Evolutionary conservation across 768 basidiomycete genomes (phyloP), one percentile per base, ranked within the genome.

Genomic region (Candolleomyces eurysporus): DNA sequence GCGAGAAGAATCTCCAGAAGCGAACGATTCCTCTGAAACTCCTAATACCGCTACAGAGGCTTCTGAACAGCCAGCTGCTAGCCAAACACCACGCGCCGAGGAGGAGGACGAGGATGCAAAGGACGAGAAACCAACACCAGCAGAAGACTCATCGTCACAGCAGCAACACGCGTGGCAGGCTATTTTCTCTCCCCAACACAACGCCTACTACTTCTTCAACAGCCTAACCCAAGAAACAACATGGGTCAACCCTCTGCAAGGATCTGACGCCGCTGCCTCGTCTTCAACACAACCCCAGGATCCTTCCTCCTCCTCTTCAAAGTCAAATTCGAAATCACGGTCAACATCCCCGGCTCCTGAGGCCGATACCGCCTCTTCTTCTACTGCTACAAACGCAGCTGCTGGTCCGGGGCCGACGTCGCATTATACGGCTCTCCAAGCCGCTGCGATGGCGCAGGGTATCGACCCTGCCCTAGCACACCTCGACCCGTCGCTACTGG

Each of bases 191-290:
- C 84, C 90, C 1, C 79, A 87, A 63, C 85, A 91, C 76, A 89
- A 84, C 72, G 81, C 90, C 10, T 94, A 94, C 75, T 94, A 94
- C 73, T 94, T 93, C 78, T 90, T 81, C 80, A 94, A 93, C 73
- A 60, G 84, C 10, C 72, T 75, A 62, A 92, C 92, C 0, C 79
- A 87, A 57, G 85, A 93, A 75, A 94, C 92, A 17, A 94, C 92
- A 2, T 94, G 92, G 92, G 76, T 77, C 31, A 94, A 94, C 68
- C 92, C 92, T 10, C 78, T 94, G 45, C 76, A 83, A 31, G 48
- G 32, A 14, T 16, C 48, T 52, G 58, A 59, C 32, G 31, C 71
- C 59, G 32, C 65, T 36, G 8, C 36, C 66, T 31, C 70, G 65
- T 53, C 65, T 64, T 30, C 65, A 70, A 36, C 63, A 63, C 40